Percentiles rank a stretch among this genome's conserved stretches.
Conservation (phyloP, 352 stramenopile genomes). For the Elongisporangium prolatum region DNA sequence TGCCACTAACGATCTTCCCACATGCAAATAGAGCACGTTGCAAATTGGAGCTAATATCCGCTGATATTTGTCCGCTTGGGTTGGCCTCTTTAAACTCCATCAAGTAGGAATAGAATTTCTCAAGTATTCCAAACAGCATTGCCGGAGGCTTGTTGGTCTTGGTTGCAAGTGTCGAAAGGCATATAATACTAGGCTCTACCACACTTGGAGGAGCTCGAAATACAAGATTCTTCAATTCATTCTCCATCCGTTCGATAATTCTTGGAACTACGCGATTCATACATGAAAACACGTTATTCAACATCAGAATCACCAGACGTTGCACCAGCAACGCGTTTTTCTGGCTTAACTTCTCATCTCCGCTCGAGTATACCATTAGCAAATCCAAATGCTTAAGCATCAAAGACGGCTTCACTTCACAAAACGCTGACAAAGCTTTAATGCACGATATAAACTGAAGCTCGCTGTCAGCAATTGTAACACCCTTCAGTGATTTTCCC, state of each 20-base stretch:
- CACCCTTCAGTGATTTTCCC: constrained; percentile 41
- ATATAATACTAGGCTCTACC: constrained; percentile 72
- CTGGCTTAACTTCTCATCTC: constrained; percentile 50
- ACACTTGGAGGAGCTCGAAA: constrained; percentile 74
- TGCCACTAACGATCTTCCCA: constrained; percentile 57
- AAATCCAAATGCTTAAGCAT: constrained; percentile 57
- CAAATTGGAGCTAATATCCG: constrained; percentile 39
- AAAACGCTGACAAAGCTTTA: constrained; percentile 74
- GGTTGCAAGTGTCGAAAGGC: constrained; percentile 49
- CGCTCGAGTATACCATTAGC: constrained; percentile 70
- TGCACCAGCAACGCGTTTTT: constrained; percentile 52
- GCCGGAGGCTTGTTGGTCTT: constrained; percentile 33
- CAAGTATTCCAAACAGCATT: constrained; percentile 57
- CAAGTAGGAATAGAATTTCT: constrained; percentile 60
- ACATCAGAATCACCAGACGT: constrained; percentile 53
- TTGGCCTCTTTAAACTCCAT: constrained; percentile 34
- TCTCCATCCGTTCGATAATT: constrained; percentile 40
- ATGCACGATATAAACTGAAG: constrained; percentile 73
- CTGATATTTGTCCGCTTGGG: constrained; percentile 27
- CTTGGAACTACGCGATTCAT: constrained; percentile 45
- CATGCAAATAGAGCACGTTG: constrained; percentile 71
- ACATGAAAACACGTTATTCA: constrained; percentile 47
- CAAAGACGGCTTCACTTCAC: constrained; percentile 55
- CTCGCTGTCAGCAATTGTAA: constrained; percentile 46
- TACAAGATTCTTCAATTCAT: constrained; percentile 61